These are phyloP conservation scores for Diplogelasinospora grovesii DNA, from an alignment of 495 filamentous ascomycete genomes.

Conservation along the genomic window DNA sequence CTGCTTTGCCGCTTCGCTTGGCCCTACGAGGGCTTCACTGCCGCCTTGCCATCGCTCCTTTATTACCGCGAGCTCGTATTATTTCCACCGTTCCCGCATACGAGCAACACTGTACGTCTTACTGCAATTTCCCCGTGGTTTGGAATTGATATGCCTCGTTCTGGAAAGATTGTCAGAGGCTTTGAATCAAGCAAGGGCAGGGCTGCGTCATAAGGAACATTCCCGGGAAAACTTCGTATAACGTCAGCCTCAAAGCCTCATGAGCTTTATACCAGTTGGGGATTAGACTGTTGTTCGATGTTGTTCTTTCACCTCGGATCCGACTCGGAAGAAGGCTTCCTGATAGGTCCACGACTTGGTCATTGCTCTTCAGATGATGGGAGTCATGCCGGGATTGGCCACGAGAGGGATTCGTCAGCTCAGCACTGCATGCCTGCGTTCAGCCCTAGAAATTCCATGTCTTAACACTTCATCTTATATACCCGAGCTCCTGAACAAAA, in stretches of 20 bases:
- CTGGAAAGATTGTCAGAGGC: too few relatives aligned
- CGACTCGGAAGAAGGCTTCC: too few relatives aligned
- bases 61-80: not conserved
- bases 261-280: too few relatives aligned
- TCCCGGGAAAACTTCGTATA: constrained; percentile 2
- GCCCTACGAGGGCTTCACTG: constrained; percentile 10
- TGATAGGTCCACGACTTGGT: too few relatives aligned
- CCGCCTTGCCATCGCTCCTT: not conserved
- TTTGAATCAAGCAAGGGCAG: too few relatives aligned
- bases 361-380: too few relatives aligned
- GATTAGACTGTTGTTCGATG: too few relatives aligned
- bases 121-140: constrained; percentile 3
- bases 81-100: constrained; percentile 2
- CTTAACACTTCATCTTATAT: not conserved
- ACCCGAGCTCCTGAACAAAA: not conserved
- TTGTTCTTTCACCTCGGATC: too few relatives aligned
- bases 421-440: not conserved
- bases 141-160: too few relatives aligned
- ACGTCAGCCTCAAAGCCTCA: constrained; percentile 7
- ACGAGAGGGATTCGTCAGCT: too few relatives aligned
- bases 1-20: constrained; percentile 13
- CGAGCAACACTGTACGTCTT: not conserved
- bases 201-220: too few relatives aligned
- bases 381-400: too few relatives aligned
- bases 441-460: not conserved